phyloP scores from a whole-genome alignment of 805 yeast genomes.

The Metschnikowia anglica region DNA sequence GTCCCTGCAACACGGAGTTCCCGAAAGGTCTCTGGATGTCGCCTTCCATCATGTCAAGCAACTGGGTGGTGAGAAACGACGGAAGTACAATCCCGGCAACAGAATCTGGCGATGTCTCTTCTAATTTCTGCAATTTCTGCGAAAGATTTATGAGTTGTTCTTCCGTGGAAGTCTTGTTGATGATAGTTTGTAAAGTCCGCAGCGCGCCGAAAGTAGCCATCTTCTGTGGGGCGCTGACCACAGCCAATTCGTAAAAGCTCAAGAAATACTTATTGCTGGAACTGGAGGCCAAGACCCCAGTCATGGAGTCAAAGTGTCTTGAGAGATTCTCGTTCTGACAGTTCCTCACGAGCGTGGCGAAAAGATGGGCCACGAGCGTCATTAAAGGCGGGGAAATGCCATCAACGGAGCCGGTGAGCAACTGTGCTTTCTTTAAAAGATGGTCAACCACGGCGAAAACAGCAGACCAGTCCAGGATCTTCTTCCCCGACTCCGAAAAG shows the following conservation, averaged over 20 bases:
- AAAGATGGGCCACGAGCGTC: constrained; percentile 43
- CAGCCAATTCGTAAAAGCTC: constrained; percentile 47
- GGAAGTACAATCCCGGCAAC: constrained; percentile 8
- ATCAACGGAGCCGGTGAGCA: constrained; percentile 5
- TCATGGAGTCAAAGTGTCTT: constrained; percentile 44
- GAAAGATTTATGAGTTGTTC: constrained; percentile 10
- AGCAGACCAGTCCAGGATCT: constrained; percentile 53
- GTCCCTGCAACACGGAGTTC: constrained; percentile 3
- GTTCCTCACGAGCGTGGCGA: constrained; percentile 55
- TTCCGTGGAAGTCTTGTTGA: constrained; percentile 30
- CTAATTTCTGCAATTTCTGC: constrained; percentile 9
- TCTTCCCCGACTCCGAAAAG: constrained; percentile 72
- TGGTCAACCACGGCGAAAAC: constrained; percentile 23
- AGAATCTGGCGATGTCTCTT: background rate
- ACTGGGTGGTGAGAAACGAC: constrained; percentile 7
- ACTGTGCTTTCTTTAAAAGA: constrained; percentile 23
- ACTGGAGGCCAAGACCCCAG: constrained; percentile 37
- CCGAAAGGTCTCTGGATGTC: constrained; percentile 2
- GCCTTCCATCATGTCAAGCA: constrained; percentile 8
- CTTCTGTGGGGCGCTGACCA: constrained; percentile 45
- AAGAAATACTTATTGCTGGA: constrained; percentile 40
- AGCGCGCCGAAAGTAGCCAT: constrained; percentile 43
- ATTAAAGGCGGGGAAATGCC: constrained; percentile 7
- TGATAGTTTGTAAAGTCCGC: constrained; percentile 48
- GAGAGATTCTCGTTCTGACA: constrained; percentile 49